Evolutionary conservation across 495 filamentous ascomycete species (phyloP), one percentile per base, ranked within the genome.

Genomic region (Penicillium maclennaniae): DNA sequence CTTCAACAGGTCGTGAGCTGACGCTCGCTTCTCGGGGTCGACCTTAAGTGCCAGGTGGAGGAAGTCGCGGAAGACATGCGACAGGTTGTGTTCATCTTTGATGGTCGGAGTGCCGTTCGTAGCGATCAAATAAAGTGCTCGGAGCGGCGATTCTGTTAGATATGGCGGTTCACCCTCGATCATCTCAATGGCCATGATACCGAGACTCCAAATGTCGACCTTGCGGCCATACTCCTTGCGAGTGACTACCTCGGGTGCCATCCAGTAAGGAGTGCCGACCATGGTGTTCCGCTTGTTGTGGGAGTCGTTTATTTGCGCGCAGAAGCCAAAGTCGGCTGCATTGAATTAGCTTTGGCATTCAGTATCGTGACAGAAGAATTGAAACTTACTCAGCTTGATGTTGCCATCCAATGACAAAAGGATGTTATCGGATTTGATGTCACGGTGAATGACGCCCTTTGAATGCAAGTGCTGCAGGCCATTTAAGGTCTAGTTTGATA

Each of bases 171-270:
- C 93, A 57, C 93, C 95, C 72, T 98, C 93, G 55, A 98, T 96
- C 93, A 98, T 98, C 69, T 98, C 93, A 60, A 98, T 98, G n/a
- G 93, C 91, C 93, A 98, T 98, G 69, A 98, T 98, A 49, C 93
- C 93, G 45, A 98, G 71, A 64, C 88, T 93, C 93, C 93, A 98
- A 59, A 98, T 97, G 66, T 98, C 93, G 46, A 98, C 91, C 67
- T 98, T 98, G 44, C 93, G 87, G 55, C 93, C 95, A 68, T 98
- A 98, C 67, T 97, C 93, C 67, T 98, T 97, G 16, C 91, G 78
- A 5, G 91, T 97, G 9, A 98, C 93, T 17, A 98, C 92, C 68
- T 98, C 93, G 4, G 93, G 93, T 4, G 93, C 93, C 93, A 98
- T 98, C 93, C 93, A 98, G 67, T 98, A 98, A 2, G 93, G 93